Percentiles rank a stretch among this genome's conserved stretches.
These are phyloP conservation scores for Stachybotrys chartarum DNA, from an alignment of 2,329 filamentous ascomycete genomes.

Conservation along the genomic window DNA sequence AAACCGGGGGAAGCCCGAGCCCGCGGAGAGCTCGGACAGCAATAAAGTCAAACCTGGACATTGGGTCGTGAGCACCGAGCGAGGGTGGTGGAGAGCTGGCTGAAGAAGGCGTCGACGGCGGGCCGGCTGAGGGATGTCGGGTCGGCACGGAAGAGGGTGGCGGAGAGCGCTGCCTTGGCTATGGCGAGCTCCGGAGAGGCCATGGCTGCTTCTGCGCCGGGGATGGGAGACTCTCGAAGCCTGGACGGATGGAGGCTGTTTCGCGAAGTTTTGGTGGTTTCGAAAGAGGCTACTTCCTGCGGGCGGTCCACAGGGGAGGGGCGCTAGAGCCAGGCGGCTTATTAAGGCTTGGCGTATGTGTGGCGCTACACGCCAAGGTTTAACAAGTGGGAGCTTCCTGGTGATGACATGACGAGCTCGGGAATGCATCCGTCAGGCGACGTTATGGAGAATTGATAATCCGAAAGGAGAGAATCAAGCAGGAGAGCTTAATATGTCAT, in stretches of 20 bases:
- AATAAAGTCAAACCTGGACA: conserved; percentile 72
- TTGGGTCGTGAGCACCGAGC: conserved; percentile 69
- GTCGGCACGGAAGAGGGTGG: conserved; percentile 66
- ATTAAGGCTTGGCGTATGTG: not conserved
- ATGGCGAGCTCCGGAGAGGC: conserved; percentile 66
- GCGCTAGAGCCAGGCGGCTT: not conserved
- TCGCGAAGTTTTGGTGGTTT: conserved; percentile 5
- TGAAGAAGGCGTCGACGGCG: conserved; percentile 63
- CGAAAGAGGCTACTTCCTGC: not conserved
- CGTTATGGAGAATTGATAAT: not conserved
- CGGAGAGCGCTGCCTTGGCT: conserved; percentile 71
- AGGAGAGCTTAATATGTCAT: not conserved
- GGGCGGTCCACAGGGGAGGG: conserved; percentile 2
- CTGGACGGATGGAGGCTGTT: not conserved
- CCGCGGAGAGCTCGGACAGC: conserved; percentile 4
- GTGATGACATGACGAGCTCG: not conserved
- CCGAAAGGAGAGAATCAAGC: not conserved
- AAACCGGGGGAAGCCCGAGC: not conserved
- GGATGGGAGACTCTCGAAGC: not conserved
- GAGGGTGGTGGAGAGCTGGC: conserved; percentile 56
- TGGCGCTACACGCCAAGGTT: not conserved
- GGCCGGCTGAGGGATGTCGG: conserved; percentile 61
- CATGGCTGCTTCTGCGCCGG: conserved; percentile 34
- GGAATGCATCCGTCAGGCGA: not conserved
- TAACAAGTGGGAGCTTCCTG: not conserved